Conservation (phyloP, 768 basidiomycete species). For the Melanogaster broomeanus region DNA sequence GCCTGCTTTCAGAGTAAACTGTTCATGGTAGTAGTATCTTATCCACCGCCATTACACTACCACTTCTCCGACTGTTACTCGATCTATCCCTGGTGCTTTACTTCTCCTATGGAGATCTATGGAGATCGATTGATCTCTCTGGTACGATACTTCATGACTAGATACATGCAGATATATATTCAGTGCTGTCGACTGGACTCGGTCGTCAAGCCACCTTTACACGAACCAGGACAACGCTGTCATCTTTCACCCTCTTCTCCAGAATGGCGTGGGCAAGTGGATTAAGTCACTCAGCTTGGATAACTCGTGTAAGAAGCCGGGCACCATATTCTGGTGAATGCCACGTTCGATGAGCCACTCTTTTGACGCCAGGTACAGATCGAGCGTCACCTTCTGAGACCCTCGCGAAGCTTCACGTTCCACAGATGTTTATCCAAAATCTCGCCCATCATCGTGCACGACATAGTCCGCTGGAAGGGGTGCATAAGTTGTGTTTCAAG, state of each 20-base stretch:
- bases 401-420: neutral
- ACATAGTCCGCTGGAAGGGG: constrained; percentile 37
- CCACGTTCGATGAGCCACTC: neutral
- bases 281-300: constrained; percentile 51
- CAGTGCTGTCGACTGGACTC: no score
- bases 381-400: neutral
- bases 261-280: constrained; percentile 47
- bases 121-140: no score
- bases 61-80: no score
- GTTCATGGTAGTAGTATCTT: no score
- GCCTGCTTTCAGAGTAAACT: no score
- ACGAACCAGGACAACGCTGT: constrained; percentile 29
- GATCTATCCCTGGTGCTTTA: no score
- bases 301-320: constrained; percentile 47
- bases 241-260: constrained; percentile 45
- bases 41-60: no score
- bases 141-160: no score
- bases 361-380: neutral
- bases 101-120: no score
- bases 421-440: constrained; percentile 43
- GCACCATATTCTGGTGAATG: constrained; percentile 40
- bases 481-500: constrained; percentile 30
- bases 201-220: neutral
- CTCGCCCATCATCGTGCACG: constrained; percentile 36
- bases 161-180: no score